Evolutionary conservation across 306 rosid genomes (phyloP), one percentile per base, ranked within the genome.

Genomic region (Cicer chorassanicum): DNA sequence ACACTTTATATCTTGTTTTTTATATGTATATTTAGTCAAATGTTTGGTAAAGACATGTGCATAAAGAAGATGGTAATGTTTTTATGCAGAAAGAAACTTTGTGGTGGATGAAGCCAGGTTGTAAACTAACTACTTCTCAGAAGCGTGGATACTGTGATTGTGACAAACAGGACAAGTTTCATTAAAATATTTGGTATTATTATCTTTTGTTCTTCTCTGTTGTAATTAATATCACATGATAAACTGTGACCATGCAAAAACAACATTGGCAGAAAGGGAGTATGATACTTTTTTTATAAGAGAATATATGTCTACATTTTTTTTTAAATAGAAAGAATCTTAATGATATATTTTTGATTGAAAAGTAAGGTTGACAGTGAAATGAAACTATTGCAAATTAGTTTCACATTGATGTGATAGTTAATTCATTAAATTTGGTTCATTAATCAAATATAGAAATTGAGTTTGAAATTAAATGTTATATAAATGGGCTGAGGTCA

Each of bases 11-110:
- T 57, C 64, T 3, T 29, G 36, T 12, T 65, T 85, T 21, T 44
- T 11, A 38, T 12, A 29, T 13, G 6, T 34, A n/a, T 63, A 4
- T 80, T 49, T 60, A 12, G 79, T 80, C 69, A 77, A 74, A 51
- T 60, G 48, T 74, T 61, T 81, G 56, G 64, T 59, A 67, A 82
- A 15, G 10, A 55, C 85, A 64, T 56, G 86, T 78, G 83, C 80
- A 61, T 14, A 21, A 13, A 68, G 64, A 75, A 41, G 38, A 19
- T 29, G 46, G n/a, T 43, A 21, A 46, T 81, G 75, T 50, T 69
- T 72, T 65, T 42, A 6, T 51, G 66, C n/a, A 54, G 72, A 59
- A n/a, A 66, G 34, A 13, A 65, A 7, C 73, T 50, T 38, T 19
- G n/a, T 57, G 70, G 51, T 74, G 8, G 36, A 40, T 57, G 74